Conservation (phyloP, 148 eudicot genomes). For the Cornus florida region DNA sequence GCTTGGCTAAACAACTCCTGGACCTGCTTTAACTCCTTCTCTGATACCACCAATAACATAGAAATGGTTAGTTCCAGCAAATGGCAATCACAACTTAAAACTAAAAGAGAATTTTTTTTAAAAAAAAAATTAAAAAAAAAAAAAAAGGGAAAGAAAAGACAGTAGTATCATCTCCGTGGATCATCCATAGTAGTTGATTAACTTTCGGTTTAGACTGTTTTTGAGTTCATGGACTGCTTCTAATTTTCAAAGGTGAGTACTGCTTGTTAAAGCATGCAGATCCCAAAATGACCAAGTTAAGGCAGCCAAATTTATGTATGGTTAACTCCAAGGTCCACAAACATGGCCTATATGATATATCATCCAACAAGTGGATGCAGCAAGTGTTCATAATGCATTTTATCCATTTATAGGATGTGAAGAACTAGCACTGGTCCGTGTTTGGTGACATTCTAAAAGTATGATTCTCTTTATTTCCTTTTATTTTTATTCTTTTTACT, state of each 20-base stretch:
- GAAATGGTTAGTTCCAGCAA: not conserved
- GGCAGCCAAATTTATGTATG: not conserved
- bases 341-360: too few species aligned
- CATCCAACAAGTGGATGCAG: too few species aligned
- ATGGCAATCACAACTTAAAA: too few species aligned
- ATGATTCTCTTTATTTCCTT: too few species aligned
- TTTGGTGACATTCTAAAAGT: too few species aligned
- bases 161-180: not conserved
- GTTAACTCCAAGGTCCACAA: too few species aligned
- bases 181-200: not conserved
- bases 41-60: conserved; percentile 30
- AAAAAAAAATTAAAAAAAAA: not conserved
- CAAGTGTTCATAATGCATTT: too few species aligned
- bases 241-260: not conserved
- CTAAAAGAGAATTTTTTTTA: not conserved
- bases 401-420: too few species aligned
- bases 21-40: conserved; percentile 85
- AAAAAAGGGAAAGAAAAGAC: not conserved
- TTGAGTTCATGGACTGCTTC: not conserved
- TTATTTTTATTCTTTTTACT: too few species aligned
- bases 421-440: too few species aligned
- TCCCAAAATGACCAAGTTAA: not conserved
- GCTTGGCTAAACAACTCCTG: conserved; percentile 79
- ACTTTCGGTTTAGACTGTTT: not conserved
- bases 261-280: not conserved